These are phyloP conservation scores for Solanum sejunctum DNA, from an alignment of 257 asterid genomes.

Conservation along the genomic window DNA sequence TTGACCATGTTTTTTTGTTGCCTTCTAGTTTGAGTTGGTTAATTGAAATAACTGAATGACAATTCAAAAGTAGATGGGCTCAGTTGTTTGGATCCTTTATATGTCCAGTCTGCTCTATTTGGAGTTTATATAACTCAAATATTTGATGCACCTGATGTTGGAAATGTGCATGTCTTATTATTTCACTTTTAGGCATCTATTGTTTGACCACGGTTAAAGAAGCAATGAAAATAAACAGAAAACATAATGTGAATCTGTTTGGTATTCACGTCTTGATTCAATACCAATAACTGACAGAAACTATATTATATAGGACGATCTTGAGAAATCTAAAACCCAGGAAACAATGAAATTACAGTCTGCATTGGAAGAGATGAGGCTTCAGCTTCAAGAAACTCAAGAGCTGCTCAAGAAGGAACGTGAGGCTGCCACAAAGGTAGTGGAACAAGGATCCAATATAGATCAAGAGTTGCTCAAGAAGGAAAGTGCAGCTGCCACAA, in stretches of 20 bases:
- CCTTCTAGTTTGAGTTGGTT: not conserved
- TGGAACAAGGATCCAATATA: constrained; percentile 3
- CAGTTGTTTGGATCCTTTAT: not conserved
- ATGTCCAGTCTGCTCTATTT: not conserved
- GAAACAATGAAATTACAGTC: constrained; percentile 47
- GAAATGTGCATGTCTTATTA: not conserved
- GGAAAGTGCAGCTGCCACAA: no score
- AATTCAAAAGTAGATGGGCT: not conserved
- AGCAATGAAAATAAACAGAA: not conserved
- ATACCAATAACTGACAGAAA: not conserved
- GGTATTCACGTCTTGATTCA: not conserved
- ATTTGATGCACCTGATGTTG: not conserved
- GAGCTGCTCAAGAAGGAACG: constrained; percentile 33
- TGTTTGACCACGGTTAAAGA: not conserved
- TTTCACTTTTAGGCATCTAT: not conserved
- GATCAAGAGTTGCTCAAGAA: constrained; percentile 1
- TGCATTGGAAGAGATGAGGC: constrained; percentile 47
- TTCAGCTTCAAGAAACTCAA: constrained; percentile 42
- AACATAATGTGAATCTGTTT: not conserved
- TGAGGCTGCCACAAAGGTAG: constrained; percentile 13
- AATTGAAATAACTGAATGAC: not conserved
- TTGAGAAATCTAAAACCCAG: constrained; percentile 50
- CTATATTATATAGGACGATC: not conserved
- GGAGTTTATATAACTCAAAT: not conserved
- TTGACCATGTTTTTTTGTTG: not conserved